Evolutionary conservation across 192 early-diverging fungal species (phyloP).

Genomic region (Dimargaris verticillata): DNA sequence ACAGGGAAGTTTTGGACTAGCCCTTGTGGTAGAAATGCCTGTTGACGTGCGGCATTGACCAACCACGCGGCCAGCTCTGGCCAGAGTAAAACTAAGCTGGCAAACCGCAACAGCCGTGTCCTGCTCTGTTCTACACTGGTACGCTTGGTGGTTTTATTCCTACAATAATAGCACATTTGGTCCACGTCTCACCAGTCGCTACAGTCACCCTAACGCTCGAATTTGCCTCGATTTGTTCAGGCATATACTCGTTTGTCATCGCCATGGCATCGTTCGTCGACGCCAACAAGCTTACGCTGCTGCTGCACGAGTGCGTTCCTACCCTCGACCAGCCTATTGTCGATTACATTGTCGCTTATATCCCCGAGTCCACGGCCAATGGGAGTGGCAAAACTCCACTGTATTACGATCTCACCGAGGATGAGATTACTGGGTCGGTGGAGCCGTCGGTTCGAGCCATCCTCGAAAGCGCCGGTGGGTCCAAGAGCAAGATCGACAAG

Average conservation of each 20-base stretch:
- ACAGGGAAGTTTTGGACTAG: too few species aligned
- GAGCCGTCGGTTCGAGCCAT: slow-evolving; percentile 31
- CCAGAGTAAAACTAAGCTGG: too few species aligned
- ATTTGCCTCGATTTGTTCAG: too few species aligned
- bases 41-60: too few species aligned
- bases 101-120: too few species aligned
- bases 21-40: too few species aligned
- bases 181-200: too few species aligned
- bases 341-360: slow-evolving; percentile 61
- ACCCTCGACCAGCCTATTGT: slow-evolving; percentile 56
- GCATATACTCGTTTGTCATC: background rate
- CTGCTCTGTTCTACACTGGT: too few species aligned
- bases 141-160: too few species aligned
- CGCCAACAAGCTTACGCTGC: slow-evolving; percentile 16
- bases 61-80: too few species aligned
- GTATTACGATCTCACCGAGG: slow-evolving; percentile 26
- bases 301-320: slow-evolving; percentile 42
- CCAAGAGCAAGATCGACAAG: slow-evolving; percentile 37
- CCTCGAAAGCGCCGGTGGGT: slow-evolving; percentile 48
- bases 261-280: slow-evolving; percentile 2
- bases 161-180: too few species aligned
- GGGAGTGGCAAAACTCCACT: slow-evolving; percentile 16
- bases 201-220: too few species aligned
- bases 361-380: slow-evolving; percentile 25
- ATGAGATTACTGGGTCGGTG: slow-evolving; percentile 48